phyloP scores from a whole-genome alignment of 2,329 filamentous ascomycete genomes.

The Akanthomyces muscarius region DNA sequence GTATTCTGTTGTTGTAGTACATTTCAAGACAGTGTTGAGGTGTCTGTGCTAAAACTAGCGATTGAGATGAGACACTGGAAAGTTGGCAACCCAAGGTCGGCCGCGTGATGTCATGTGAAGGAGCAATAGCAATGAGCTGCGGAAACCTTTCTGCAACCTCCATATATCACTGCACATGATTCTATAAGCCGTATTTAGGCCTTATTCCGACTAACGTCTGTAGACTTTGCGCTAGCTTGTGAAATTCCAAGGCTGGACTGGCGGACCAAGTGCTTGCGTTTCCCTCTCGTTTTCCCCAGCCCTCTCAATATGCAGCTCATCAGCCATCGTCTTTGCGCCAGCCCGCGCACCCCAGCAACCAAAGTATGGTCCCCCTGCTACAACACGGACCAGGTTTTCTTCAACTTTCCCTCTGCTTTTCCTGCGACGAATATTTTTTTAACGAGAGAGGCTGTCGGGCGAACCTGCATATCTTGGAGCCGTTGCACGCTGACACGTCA shows the following conservation, averaged over 20 bases:
- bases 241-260: conserved; percentile 2
- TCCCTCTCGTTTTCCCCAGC: conserved; percentile 3
- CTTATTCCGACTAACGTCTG: neutral
- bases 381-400: conserved; percentile 3
- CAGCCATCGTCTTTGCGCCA: conserved; percentile 11
- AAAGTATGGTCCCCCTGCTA: neutral
- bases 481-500: neutral
- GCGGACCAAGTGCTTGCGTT: neutral
- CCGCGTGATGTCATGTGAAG: neutral
- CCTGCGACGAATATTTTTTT: neutral
- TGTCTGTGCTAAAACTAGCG: neutral
- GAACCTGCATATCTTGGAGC: neutral
- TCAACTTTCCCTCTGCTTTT: neutral
- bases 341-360: conserved; percentile 11
- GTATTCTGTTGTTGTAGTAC: neutral
- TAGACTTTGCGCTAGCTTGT: neutral
- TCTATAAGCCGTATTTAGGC: neutral
- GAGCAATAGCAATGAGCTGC: neutral
- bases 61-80: neutral
- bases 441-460: too few relatives aligned
- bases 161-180: too few relatives aligned
- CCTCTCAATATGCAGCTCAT: conserved; percentile 11
- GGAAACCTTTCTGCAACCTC: neutral
- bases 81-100: neutral
- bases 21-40: neutral